Evolutionary conservation across 2,329 filamentous ascomycete species (phyloP).

Genomic region (Fusarium beomiforme): DNA sequence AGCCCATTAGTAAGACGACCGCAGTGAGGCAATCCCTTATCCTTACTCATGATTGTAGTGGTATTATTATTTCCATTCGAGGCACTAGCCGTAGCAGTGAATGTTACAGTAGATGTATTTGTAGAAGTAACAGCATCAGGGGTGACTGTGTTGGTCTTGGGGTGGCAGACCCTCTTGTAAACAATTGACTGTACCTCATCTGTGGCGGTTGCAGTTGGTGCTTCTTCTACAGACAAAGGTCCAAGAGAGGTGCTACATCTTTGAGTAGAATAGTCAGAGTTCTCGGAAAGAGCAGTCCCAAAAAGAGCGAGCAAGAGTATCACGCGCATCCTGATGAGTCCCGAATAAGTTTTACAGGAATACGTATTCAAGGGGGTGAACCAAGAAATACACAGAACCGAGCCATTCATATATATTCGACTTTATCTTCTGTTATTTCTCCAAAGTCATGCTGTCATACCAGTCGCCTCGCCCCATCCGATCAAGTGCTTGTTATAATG

Average conservation of each 20-base stretch:
- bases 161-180: rapidly evolving
- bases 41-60: too few relatives aligned
- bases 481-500: too few relatives aligned
- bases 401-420: not conserved
- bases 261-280: too few relatives aligned
- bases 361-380: not conserved
- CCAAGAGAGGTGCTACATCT: not conserved
- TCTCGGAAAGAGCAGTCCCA: not conserved
- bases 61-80: too few relatives aligned
- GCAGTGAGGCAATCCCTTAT: too few relatives aligned
- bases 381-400: not conserved
- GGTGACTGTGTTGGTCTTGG: not conserved
- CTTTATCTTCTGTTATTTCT: not conserved
- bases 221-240: not conserved
- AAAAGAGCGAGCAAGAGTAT: not conserved
- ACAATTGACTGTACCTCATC: not conserved
- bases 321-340: not conserved
- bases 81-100: too few relatives aligned
- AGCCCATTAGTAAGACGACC: too few relatives aligned
- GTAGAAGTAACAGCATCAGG: rapidly evolving
- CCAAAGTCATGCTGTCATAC: not conserved
- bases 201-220: rapidly evolving
- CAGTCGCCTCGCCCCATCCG: too few relatives aligned
- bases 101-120: too few relatives aligned
- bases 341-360: too few relatives aligned